Percentiles rank a stretch among this genome's conserved stretches.
These are phyloP conservation scores for Lactarius akahatsu DNA, from an alignment of 768 basidiomycete genomes.

Conservation along the genomic window DNA sequence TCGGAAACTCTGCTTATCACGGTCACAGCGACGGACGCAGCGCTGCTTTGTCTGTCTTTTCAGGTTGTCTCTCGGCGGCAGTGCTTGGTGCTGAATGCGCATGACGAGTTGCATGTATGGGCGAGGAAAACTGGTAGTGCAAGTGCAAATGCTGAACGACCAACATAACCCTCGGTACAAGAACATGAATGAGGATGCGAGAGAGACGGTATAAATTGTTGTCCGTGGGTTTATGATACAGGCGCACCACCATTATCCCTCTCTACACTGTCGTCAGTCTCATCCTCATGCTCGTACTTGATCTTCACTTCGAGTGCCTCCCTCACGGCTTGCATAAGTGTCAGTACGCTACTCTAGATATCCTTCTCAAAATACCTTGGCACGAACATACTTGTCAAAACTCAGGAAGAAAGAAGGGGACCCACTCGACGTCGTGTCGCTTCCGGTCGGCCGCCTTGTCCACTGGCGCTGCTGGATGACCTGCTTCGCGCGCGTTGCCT, in stretches of 20 bases:
- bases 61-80: no score
- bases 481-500: conserved; percentile 91
- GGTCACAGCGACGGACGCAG: no score
- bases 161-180: no score
- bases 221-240: no score
- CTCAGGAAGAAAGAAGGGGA: neutral
- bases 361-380: conserved; percentile 76
- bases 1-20: neutral
- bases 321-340: conserved; percentile 65
- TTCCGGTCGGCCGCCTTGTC: conserved; percentile 88
- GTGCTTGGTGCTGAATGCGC: no score
- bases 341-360: conserved; percentile 61
- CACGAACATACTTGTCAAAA: conserved; percentile 44
- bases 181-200: no score
- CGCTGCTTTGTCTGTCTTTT: no score
- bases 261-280: conserved; percentile 19
- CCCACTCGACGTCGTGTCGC: conserved; percentile 73
- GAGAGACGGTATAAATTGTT: no score
- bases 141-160: no score
- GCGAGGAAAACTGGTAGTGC: no score
- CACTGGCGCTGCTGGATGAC: conserved; percentile 91
- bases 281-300: conserved; percentile 31
- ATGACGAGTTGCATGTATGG: no score
- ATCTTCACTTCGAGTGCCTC: conserved; percentile 76
- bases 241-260: no score